Conservation (phyloP, 805 yeast species). For the Myxozyma geophila region DNA sequence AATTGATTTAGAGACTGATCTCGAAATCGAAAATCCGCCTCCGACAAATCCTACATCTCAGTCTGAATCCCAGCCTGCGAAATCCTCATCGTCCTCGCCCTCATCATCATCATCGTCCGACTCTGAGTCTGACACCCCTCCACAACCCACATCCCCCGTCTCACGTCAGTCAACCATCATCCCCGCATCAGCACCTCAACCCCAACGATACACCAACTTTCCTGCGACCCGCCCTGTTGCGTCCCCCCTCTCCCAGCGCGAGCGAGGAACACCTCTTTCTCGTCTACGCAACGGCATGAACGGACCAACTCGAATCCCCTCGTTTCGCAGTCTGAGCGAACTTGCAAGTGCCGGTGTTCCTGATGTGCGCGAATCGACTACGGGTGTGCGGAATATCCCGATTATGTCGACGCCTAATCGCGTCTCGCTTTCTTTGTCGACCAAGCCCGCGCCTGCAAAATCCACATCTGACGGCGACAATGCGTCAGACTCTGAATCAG, state of each 20-base stretch:
- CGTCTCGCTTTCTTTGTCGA: neutral
- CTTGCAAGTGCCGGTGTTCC: slow-evolving; percentile 32
- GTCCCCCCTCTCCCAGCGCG: slow-evolving; percentile 7
- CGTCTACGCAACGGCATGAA: neutral
- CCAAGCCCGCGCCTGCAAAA: neutral
- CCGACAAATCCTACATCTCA: neutral
- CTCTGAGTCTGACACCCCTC: neutral
- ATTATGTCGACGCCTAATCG: neutral
- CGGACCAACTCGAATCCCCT: slow-evolving; percentile 28
- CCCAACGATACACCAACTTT: neutral
- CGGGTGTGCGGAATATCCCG: slow-evolving; percentile 18
- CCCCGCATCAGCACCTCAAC: neutral
- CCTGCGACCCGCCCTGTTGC: neutral
- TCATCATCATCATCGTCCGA: neutral
- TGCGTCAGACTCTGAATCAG: slow-evolving; percentile 1
- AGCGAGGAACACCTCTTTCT: neutral
- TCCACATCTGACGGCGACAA: neutral
- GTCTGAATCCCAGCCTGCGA: neutral
- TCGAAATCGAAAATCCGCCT: neutral
- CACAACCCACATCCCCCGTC: neutral
- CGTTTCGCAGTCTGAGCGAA: slow-evolving; percentile 31
- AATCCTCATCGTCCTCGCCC: neutral
- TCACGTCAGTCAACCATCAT: neutral
- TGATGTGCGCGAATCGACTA: slow-evolving; percentile 32
- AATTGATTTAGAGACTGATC: slow-evolving; percentile 1